A percentile compares a stretch with the other conserved stretches of the same genome.
Conservation (phyloP, 176 grass and related monocot species). For the maize (Zea mays) region DNA sequence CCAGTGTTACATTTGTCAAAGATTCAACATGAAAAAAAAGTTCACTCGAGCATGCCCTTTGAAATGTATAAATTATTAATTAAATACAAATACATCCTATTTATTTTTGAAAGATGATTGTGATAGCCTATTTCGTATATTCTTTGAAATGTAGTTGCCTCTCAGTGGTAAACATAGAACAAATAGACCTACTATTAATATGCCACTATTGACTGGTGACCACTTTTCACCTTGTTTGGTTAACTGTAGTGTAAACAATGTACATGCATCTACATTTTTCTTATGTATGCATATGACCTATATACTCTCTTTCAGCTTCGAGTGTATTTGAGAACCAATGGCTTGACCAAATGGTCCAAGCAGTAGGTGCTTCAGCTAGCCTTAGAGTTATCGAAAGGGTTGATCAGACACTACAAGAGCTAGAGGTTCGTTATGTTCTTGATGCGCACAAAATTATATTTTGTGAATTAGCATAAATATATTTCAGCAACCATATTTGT, state of each 20-base stretch:
- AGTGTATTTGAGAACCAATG: slow-evolving; percentile 91
- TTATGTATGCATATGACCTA: slow-evolving; percentile 42
- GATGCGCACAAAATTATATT: neutral
- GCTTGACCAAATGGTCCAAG: slow-evolving; percentile 97
- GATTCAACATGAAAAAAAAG: too few relatives aligned
- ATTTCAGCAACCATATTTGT: slow-evolving; percentile 4
- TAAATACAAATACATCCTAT: neutral
- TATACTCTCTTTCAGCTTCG: slow-evolving; percentile 64
- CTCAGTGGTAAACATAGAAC: neutral
- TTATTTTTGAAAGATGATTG: slow-evolving; percentile 10
- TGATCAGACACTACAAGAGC: slow-evolving; percentile 89
- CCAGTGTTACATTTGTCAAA: too few relatives aligned
- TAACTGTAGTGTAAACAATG: slow-evolving; percentile 8
- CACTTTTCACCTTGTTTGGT: neutral
- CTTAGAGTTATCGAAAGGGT: slow-evolving; percentile 85
- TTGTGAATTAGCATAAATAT: slow-evolving; percentile 21
- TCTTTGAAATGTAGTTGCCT: slow-evolving; percentile 4
- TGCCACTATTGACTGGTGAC: neutral
- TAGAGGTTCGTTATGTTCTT: slow-evolving; percentile 63
- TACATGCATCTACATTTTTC: slow-evolving; percentile 14
- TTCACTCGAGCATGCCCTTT: too few relatives aligned
- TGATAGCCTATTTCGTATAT: neutral
- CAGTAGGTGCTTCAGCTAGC: slow-evolving; percentile 75
- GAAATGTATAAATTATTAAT: too few relatives aligned
- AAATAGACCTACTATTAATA: slow-evolving; percentile 22